Evolutionary conservation across 495 filamentous ascomycete species (phyloP), one percentile per base, ranked within the genome.

Genomic region (Penicillium waksmanii): DNA sequence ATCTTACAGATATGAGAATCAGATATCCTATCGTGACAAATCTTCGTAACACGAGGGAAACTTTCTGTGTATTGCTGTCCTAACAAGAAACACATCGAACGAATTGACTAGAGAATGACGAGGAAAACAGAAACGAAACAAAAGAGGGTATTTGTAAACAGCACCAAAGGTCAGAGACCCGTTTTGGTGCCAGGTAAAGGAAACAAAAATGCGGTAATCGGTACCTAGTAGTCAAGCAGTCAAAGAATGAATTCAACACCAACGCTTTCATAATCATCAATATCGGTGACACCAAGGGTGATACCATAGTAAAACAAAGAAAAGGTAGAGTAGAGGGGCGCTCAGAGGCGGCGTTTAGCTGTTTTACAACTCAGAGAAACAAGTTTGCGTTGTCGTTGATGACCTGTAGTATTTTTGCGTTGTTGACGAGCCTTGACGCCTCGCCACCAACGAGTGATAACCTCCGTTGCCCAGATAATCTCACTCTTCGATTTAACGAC

Each of bases 391-490:
- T 34, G 23, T 17, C 47, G 2, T 35, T 52, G 51, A 46, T 23
- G 15, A 12, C 18, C 3, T 31, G 53, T 18, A 44, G 21, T 36
- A 23, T 33, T 1, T 17, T 40, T 27, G 18, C 42, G 56, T 36
- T 61, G 60, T 15, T 61, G 63, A 21, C 55, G 65, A 25, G 66
- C 34, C 56, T 61, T 61, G 40, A 50, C 38, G 25, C 56, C 52
- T 60, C 69, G 79, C 81, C 81, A 84, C 60, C 71, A 75, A 36
- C 69, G 64, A 50, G 75, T 63, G 27, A 89, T 84, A 6, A 74
- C 75, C 8, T 66, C 61, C 9, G 83, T 84, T 12, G 86, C 86
- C 66, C 78, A 72, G 11, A 77, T 58, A n/a, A 84, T 69, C 21
- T 69, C 65, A 27, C 72, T 68, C 52, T 73, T 64, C 1, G 75